Base-by-base conservation (phyloP, 2,329 filamentous ascomycete species). In the Aschersonia sp. region DNA sequence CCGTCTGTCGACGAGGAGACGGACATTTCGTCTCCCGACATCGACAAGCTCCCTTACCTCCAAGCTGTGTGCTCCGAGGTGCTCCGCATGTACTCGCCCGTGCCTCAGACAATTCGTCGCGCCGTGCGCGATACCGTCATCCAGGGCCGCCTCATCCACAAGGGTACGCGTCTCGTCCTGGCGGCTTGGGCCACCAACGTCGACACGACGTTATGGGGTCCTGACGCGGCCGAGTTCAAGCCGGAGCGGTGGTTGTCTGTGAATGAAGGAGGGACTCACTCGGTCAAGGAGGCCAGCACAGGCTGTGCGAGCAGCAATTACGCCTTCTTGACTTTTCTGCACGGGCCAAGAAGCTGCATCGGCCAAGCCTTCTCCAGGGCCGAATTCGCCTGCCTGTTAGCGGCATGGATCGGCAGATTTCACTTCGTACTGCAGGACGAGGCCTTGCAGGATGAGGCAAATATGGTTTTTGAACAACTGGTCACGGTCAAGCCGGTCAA, bases 331-430 rank as follows among this genome's bases (percentile, higher is more conserved):
- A 91, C 86, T 0, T 95, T 95, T 65, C 62, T 95, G 50, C 87
- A 94, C 60, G 89, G 89, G 0, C 87, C 88, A 2, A 71, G 89
- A 47, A 85, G 82, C 58, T 95, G 89, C 60, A 94, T 95, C 55
- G 89, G 89, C 0, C 75, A 82, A 62, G 72, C 72, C 2, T 95
- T 95, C 65, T 84, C 89, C 0, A 83, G 80, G 59, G 79, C 83
- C 1, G 89, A 96, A 69, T 85, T 95, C 63, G 87, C 86, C 9
- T 91, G 84, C 59, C 65, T 96, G 52, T 60, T 96, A 43, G 89
- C 88, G 29, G 74, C 78, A 6, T 80, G 85, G 72, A 74, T 91
- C 3, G 88, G 88, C 1, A 73, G 77, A 40, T 94, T 92, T 62
- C 74, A 80, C 58, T 80, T 82, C 59, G 67, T 66, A 54, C 58